phyloP scores from a whole-genome alignment of 805 yeast species.

The Hanseniaspora lindneri region DNA sequence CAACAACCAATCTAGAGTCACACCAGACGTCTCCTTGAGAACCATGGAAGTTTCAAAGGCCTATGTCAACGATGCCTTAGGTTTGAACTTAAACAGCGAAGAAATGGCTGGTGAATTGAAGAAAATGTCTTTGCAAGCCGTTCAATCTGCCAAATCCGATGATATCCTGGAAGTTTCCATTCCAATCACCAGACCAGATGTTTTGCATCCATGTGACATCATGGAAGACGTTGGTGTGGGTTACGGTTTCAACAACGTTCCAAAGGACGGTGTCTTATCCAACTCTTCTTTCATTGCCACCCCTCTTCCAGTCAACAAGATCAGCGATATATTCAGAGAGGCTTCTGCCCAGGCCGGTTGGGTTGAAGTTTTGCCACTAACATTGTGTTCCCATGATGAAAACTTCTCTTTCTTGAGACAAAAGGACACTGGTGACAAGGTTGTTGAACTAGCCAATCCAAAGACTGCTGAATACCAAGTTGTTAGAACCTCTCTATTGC shows the following conservation, averaged over 20 bases:
- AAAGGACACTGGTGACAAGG: conserved; percentile 60
- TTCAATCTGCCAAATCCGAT: conserved; percentile 36
- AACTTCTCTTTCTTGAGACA: conserved; percentile 77
- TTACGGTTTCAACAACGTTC: conserved; percentile 83
- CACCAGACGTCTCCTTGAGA: conserved; percentile 65
- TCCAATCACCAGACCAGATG: conserved; percentile 92
- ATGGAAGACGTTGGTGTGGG: conserved; percentile 98
- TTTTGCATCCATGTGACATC: conserved; percentile 92
- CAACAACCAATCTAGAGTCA: conserved; percentile 58
- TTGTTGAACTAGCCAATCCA: conserved; percentile 88
- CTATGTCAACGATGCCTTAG: conserved; percentile 87
- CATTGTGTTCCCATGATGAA: conserved; percentile 92
- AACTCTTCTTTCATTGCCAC: conserved; percentile 68
- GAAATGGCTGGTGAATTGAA: conserved; percentile 57
- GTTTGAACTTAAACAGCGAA: conserved; percentile 57
- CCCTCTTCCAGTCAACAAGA: conserved; percentile 82
- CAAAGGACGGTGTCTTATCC: conserved; percentile 64
- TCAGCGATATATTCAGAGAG: conserved; percentile 76
- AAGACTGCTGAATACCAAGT: conserved; percentile 95
- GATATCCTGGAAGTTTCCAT: conserved; percentile 43
- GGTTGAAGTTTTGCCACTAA: conserved; percentile 90
- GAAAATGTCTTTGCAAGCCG: conserved; percentile 71
- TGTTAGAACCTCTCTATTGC: conserved; percentile 85
- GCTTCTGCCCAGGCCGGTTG: conserved; percentile 94
- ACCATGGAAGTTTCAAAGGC: conserved; percentile 58